Evolutionary conservation across 2,329 filamentous ascomycete genomes (phyloP), one percentile per base, ranked within the genome.

Genomic region (Graphilbum fragrans): DNA sequence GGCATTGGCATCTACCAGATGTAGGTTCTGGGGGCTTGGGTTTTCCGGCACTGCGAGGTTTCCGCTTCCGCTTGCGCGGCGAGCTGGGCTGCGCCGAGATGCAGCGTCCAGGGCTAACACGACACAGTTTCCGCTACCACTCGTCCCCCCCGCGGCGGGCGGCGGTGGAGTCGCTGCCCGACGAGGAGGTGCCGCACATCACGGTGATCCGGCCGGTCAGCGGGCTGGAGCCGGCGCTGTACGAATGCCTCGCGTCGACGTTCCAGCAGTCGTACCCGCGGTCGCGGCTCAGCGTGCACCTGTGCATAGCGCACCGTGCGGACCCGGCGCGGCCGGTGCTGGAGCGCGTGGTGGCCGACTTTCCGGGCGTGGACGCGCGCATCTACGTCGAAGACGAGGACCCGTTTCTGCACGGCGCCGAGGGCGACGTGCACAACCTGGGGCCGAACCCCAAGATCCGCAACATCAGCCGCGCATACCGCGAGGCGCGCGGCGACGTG

Each of bases 381-480:
- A 64, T 94, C 9, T 71, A 76, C 41, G 37, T 50, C 14, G 48
- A 48, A 33, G 38, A 41, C 7, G 46, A 49, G 20, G 47, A 49
- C 38, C 44, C 47, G 5, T 20, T 45, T 32, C 47, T 48, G 44
- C 44, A 49, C 39, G 44, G 71, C 69, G 53, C 65, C 25, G 59
- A 62, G 11, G 70, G 69, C 41, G 61, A 69, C 37, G 53, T 62
- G 38, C 61, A 71, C 47, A 70, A 75, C 43, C 70, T 96, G 43
- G 93, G 93, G 0, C 92, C 92, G 1, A 98, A 98, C 55, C 92
- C 92, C n/a, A 98, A 98, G 66, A 93, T 98, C 52, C 73, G 92
- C 39, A 98, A 98, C 58, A 86, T 96, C 69, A 95, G 88, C 57
- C 76, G 86, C 35, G 88, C 86, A 3, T 98, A 95, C 56, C 69